Conservation (phyloP, 345 rosid genomes). For the Eutrema japonicum region DNA sequence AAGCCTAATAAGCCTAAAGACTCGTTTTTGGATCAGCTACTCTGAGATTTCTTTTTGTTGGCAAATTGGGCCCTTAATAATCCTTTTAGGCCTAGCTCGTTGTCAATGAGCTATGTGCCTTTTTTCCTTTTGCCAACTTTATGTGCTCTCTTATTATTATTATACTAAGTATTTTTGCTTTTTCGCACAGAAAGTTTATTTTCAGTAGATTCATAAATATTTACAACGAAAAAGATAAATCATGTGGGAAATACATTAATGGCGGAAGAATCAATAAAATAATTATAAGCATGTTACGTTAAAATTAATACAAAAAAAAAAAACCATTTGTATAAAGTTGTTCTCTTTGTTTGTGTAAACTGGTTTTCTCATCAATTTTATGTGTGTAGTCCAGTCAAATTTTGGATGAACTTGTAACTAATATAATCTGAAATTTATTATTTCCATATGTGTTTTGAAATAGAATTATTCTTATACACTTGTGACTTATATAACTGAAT, state of each 20-base stretch:
- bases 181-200: too few relatives aligned
- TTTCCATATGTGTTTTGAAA: background rate
- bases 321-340: background rate
- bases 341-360: background rate
- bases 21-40: slow-evolving; percentile 39
- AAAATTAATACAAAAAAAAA: background rate
- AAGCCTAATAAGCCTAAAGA: slow-evolving; percentile 31
- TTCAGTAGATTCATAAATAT: too few relatives aligned
- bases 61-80: background rate
- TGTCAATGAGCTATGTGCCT: background rate
- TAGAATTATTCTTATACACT: background rate
- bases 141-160: too few relatives aligned
- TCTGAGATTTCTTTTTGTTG: slow-evolving; percentile 5
- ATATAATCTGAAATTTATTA: background rate
- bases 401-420: background rate
- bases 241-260: background rate
- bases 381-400: background rate
- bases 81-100: background rate
- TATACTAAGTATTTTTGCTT: too few relatives aligned
- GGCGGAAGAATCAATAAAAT: background rate
- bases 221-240: background rate
- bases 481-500: background rate
- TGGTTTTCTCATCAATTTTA: background rate
- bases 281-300: background rate
- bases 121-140: background rate